Conservation (phyloP, 2,329 filamentous ascomycete genomes). For the Peltaster fructicola region DNA sequence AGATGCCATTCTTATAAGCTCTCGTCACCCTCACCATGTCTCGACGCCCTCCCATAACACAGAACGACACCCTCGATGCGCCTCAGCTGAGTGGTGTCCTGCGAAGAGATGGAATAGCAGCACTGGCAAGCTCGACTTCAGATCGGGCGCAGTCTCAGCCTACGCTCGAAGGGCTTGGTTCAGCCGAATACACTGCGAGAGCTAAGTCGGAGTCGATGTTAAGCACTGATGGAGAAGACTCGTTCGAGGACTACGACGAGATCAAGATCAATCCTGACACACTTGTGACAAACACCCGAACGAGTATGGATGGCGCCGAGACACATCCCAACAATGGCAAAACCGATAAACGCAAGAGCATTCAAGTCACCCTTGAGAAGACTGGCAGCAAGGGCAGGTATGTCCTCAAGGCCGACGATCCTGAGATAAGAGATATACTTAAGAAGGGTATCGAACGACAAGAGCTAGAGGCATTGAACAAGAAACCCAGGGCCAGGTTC, state of each 20-base stretch:
- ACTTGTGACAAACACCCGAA: slow-evolving; percentile 19
- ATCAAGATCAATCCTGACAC: slow-evolving; percentile 21
- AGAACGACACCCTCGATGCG: slow-evolving; percentile 10
- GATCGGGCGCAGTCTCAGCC: background rate
- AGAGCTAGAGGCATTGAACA: slow-evolving; percentile 17
- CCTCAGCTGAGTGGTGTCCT: slow-evolving; percentile 9
- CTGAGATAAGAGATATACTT: slow-evolving; percentile 30
- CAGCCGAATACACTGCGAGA: background rate
- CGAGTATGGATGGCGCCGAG: slow-evolving; percentile 12
- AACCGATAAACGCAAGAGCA: slow-evolving; percentile 18
- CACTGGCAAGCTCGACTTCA: slow-evolving; percentile 4
- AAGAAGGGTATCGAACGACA: slow-evolving; percentile 26
- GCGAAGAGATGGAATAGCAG: slow-evolving; percentile 7
- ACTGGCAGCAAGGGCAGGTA: slow-evolving; percentile 30
- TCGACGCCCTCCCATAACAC: slow-evolving; percentile 5
- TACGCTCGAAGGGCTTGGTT: background rate
- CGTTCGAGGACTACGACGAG: slow-evolving; percentile 26
- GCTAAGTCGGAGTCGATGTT: slow-evolving; percentile 1
- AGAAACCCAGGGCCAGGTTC: slow-evolving; percentile 22
- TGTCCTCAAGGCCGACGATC: slow-evolving; percentile 32
- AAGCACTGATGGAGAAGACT: no score
- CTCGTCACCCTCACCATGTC: background rate
- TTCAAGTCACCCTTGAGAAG: slow-evolving; percentile 30
- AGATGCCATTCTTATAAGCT: no score
- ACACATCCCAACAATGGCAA: slow-evolving; percentile 4